phyloP scores from a whole-genome alignment of 345 rosid species.

The Arabidopsis arenosa region DNA sequence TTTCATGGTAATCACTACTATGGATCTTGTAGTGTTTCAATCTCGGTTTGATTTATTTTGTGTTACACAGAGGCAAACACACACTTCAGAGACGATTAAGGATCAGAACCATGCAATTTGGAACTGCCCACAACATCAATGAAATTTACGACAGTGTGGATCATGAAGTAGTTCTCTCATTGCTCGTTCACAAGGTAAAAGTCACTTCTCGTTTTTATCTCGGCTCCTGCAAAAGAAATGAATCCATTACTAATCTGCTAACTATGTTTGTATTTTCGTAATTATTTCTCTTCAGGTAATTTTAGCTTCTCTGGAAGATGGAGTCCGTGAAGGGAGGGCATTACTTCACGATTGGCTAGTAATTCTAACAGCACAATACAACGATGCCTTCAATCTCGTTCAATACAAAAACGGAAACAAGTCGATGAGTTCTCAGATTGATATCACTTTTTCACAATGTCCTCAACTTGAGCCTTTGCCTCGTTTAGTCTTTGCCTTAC shows the following conservation, averaged over 20 bases:
- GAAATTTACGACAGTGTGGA: conserved; percentile 89
- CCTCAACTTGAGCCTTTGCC: conserved; percentile 91
- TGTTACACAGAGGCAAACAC: conserved; percentile 62
- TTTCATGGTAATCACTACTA: conserved; percentile 10
- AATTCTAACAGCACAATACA: conserved; percentile 83
- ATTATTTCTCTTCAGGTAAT: conserved; percentile 57
- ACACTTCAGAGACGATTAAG: conserved; percentile 83
- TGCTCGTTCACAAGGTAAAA: conserved; percentile 91
- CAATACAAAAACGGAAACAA: conserved; percentile 68
- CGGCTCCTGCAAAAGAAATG: neutral
- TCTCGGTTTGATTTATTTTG: conserved; percentile 33
- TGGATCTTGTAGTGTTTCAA: conserved; percentile 12
- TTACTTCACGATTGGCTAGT: conserved; percentile 98
- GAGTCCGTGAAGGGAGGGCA: conserved; percentile 93
- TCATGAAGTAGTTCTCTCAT: conserved; percentile 79
- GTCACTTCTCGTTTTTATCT: conserved; percentile 9
- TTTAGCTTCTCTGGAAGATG: conserved; percentile 85
- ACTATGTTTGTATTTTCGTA: conserved; percentile 3
- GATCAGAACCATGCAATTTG: conserved; percentile 85
- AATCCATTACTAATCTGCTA: conserved; percentile 5
- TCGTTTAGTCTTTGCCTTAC: conserved; percentile 89
- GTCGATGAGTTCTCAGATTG: conserved; percentile 62
- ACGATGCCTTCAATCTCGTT: conserved; percentile 71
- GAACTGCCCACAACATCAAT: conserved; percentile 70
- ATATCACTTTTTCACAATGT: conserved; percentile 88